Evolutionary conservation across 2,329 filamentous ascomycete genomes (phyloP).

Genomic region (Tolypocladium nubicola): DNA sequence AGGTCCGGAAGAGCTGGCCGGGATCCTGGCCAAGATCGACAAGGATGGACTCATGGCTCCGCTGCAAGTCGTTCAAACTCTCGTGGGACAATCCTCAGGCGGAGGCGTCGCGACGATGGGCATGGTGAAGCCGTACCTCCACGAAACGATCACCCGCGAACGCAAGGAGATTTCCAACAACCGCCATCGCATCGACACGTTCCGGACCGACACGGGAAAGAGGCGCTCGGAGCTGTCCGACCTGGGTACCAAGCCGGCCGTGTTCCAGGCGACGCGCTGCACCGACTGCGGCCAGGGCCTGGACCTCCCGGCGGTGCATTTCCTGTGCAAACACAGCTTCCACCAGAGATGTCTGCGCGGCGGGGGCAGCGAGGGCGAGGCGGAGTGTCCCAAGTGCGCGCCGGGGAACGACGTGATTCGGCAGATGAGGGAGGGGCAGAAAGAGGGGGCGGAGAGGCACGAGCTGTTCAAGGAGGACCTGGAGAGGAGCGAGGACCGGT

Average conservation of each 20-base stretch:
- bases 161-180: constrained; percentile 75
- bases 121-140: constrained; percentile 88
- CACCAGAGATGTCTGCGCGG: constrained; percentile 73
- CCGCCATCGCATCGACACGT: constrained; percentile 69
- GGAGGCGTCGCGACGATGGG: constrained; percentile 83
- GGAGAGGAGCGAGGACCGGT: constrained; percentile 66
- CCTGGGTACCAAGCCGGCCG: constrained; percentile 66
- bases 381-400: constrained; percentile 81
- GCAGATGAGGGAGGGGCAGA: constrained; percentile 76
- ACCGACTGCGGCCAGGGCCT: constrained; percentile 68
- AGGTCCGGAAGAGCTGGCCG: constrained; percentile 68
- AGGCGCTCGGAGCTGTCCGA: constrained; percentile 72
- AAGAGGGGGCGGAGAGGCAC: constrained; percentile 77
- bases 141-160: constrained; percentile 80
- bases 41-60: constrained; percentile 88
- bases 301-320: constrained; percentile 86
- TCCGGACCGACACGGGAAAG: constrained; percentile 70
- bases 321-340: constrained; percentile 94
- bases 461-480: constrained; percentile 81
- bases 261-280: constrained; percentile 87
- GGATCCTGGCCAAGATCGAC: constrained; percentile 77
- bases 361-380: constrained; percentile 44
- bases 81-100: constrained; percentile 48
- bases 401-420: constrained; percentile 78
- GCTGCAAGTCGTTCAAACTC: constrained; percentile 88